Percentiles rank a stretch among this genome's conserved stretches.
These are phyloP conservation scores for Cystofilobasidium capitatum DNA, from an alignment of 768 basidiomycete genomes.

Conservation along the genomic window DNA sequence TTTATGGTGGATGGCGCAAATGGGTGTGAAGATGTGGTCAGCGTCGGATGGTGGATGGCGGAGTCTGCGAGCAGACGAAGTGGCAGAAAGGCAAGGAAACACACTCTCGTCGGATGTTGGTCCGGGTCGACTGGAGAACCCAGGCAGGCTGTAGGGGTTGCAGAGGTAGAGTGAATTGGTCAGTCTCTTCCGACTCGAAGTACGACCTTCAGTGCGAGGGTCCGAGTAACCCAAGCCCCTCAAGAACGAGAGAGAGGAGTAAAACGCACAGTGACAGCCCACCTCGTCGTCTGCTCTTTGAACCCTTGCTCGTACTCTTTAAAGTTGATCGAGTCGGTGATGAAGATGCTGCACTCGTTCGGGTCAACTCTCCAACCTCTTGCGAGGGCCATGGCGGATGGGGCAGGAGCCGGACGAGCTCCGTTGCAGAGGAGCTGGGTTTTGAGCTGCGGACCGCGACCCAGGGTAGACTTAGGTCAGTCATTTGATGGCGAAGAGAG, in stretches of 20 bases:
- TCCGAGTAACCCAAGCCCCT: no score
- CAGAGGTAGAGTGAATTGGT: no score
- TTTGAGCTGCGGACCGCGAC: no score
- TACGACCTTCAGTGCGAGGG: no score
- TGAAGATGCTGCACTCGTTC: neutral
- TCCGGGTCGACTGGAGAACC: neutral
- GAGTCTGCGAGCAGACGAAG: neutral
- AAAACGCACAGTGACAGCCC: neutral
- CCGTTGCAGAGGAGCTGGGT: neutral
- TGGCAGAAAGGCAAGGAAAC: neutral
- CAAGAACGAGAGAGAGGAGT: no score
- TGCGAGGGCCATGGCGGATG: neutral
- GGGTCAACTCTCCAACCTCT: neutral
- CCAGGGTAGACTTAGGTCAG: no score
- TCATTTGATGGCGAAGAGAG: no score
- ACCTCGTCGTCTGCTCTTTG: neutral
- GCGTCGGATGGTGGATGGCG: no score
- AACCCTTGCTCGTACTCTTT: neutral
- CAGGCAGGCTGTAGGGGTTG: neutral
- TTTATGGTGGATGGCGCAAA: no score
- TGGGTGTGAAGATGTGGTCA: no score
- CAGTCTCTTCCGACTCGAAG: no score
- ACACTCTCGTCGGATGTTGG: neutral
- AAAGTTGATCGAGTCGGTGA: neutral
- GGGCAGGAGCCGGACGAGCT: neutral